phyloP scores from a whole-genome alignment of 352 stramenopile genomes.

The Discostella stelligera region DNA sequence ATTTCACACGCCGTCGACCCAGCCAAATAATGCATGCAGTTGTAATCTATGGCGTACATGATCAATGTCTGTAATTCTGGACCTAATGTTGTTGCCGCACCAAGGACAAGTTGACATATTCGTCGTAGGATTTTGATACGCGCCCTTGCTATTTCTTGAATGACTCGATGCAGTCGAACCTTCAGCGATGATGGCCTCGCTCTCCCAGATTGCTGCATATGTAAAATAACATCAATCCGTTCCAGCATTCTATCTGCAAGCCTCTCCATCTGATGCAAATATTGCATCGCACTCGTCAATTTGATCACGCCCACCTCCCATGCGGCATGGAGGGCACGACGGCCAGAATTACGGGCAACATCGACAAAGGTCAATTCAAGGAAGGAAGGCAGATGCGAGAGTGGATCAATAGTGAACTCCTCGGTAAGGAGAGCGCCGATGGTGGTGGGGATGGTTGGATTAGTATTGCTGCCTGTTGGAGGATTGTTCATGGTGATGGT shows the following conservation, averaged over 20 bases:
- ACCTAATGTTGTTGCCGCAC: conserved; percentile 17
- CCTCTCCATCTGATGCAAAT: conserved; percentile 19
- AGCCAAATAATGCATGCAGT: conserved; percentile 44
- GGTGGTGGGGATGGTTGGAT: conserved; percentile 57
- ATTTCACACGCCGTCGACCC: conserved; percentile 52
- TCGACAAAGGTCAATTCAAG: conserved; percentile 74
- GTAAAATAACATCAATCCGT: background rate
- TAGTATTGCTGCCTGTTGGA: conserved; percentile 14
- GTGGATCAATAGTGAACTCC: conserved; percentile 72
- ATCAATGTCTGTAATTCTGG: conserved; percentile 42
- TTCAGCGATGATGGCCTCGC: background rate
- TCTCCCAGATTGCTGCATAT: background rate
- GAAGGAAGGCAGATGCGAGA: conserved; percentile 70
- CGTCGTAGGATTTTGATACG: conserved; percentile 21
- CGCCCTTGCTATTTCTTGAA: background rate
- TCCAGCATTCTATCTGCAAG: conserved; percentile 4
- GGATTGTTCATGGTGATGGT: conserved; percentile 10
- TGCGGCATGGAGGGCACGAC: conserved; percentile 41
- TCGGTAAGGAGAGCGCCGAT: conserved; percentile 67
- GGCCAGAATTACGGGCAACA: conserved; percentile 48
- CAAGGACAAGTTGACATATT: conserved; percentile 22
- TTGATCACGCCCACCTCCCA: conserved; percentile 29
- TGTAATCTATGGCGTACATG: conserved; percentile 48
- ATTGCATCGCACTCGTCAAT: conserved; percentile 9
- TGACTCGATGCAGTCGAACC: background rate